A percentile compares a stretch with the other conserved stretches of the same genome.
phyloP scores from a whole-genome alignment of 2,329 filamentous ascomycete species.

The Alternaria novae-zelandiae region DNA sequence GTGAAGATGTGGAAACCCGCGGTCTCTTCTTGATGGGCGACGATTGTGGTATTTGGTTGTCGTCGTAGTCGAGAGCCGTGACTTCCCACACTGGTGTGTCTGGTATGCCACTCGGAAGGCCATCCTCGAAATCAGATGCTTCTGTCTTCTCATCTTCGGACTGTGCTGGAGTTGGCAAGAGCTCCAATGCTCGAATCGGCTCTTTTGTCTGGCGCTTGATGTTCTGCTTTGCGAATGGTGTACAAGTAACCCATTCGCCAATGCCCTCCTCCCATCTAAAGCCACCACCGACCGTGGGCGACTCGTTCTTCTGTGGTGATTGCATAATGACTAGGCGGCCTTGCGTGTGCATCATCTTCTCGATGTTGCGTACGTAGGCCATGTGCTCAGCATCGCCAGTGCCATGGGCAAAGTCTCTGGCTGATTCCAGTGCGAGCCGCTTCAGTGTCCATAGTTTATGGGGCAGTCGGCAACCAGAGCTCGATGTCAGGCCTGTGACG shows the following conservation, averaged over 20 bases:
- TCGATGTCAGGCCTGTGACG: constrained; percentile 34
- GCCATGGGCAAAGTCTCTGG: constrained; percentile 45
- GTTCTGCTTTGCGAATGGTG: constrained; percentile 42
- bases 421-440: constrained; percentile 45
- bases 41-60: constrained; percentile 29
- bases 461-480: constrained; percentile 28
- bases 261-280: constrained; percentile 55
- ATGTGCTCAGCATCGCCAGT: constrained; percentile 36
- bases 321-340: constrained; percentile 34
- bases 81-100: constrained; percentile 16
- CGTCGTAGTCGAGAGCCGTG: constrained; percentile 17
- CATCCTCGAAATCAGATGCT: constrained; percentile 21
- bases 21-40: constrained; percentile 31
- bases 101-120: background rate
- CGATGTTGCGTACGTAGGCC: constrained; percentile 37
- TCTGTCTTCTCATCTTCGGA: constrained; percentile 27
- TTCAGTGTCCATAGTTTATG: constrained; percentile 46
- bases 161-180: constrained; percentile 36
- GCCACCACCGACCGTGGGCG: constrained; percentile 33
- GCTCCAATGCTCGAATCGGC: constrained; percentile 26
- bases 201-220: constrained; percentile 18
- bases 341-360: constrained; percentile 38
- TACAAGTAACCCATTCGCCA: constrained; percentile 54
- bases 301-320: constrained; percentile 38
- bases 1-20: constrained; percentile 11